phyloP scores from a whole-genome alignment of 257 asterid species.

The Plantago elongata region DNA sequence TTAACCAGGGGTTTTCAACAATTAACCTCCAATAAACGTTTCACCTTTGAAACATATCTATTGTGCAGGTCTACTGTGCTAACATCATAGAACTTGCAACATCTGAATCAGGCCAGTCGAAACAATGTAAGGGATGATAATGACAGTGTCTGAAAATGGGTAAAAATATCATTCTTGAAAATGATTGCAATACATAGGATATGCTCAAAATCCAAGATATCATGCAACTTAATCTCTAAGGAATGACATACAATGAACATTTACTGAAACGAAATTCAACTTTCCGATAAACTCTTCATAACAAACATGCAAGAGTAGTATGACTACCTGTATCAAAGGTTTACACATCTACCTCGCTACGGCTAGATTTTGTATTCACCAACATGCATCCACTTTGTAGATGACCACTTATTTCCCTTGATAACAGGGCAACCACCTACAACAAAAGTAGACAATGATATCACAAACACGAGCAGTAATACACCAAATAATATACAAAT shows the following conservation, averaged over 20 bases:
- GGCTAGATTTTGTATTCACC: conserved; percentile 49
- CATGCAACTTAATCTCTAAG: too few species aligned
- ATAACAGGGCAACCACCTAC: conserved; percentile 63
- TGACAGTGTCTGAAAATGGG: too few species aligned
- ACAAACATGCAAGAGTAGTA: background rate
- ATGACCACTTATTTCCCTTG: conserved; percentile 54
- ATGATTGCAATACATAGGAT: background rate
- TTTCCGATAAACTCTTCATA: too few species aligned
- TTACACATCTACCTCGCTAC: conserved; percentile 19
- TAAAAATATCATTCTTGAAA: too few species aligned
- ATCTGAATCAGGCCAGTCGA: too few species aligned
- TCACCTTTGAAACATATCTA: too few species aligned
- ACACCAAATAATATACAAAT: background rate
- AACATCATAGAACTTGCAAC: too few species aligned
- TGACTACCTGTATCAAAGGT: background rate
- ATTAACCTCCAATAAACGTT: too few species aligned
- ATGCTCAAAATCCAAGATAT: background rate
- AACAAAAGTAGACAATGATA: conserved; percentile 9
- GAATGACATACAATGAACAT: too few species aligned
- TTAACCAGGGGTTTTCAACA: too few species aligned
- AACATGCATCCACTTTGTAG: conserved; percentile 64
- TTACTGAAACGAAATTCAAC: background rate
- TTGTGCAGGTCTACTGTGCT: too few species aligned
- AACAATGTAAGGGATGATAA: too few species aligned
- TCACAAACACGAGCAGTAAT: conserved; percentile 1